phyloP scores from a whole-genome alignment of 257 asterid species.

The Solanum chiquidenum region DNA sequence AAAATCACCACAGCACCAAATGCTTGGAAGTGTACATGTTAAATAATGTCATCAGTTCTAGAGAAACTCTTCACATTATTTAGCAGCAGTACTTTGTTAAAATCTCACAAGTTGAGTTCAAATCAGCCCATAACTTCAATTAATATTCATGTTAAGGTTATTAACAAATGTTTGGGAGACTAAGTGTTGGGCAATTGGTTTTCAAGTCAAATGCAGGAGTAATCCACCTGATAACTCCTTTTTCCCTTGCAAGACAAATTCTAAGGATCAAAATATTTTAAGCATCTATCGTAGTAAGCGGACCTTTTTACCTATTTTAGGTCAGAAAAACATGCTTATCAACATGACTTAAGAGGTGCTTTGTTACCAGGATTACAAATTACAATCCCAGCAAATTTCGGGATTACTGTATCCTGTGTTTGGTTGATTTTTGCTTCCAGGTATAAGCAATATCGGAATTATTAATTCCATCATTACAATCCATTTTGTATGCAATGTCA shows the following conservation, averaged over 20 bases:
- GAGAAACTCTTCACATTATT: not conserved
- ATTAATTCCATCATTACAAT: not conserved
- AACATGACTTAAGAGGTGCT: not conserved
- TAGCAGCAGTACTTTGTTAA: not conserved
- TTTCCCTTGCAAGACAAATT: not conserved
- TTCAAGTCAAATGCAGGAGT: not conserved
- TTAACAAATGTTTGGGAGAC: not conserved
- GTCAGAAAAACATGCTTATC: not conserved
- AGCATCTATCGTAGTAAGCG: not conserved
- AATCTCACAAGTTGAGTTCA: not conserved
- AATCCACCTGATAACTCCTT: not conserved
- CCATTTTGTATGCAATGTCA: not conserved
- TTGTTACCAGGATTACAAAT: not conserved
- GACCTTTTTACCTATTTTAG: not conserved
- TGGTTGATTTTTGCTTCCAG: not conserved
- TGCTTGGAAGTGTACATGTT: not conserved
- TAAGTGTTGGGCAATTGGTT: not conserved
- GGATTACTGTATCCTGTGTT: not conserved
- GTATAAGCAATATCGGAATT: not conserved
- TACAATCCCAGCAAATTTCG: not conserved
- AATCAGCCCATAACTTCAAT: not conserved
- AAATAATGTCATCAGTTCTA: not conserved
- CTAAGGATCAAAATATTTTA: not conserved
- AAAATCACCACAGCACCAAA: not conserved
- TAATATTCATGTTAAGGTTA: not conserved